Evolutionary conservation across 305 asterid species (phyloP).

Genomic region (Fraxinus xanthoxyloides): DNA sequence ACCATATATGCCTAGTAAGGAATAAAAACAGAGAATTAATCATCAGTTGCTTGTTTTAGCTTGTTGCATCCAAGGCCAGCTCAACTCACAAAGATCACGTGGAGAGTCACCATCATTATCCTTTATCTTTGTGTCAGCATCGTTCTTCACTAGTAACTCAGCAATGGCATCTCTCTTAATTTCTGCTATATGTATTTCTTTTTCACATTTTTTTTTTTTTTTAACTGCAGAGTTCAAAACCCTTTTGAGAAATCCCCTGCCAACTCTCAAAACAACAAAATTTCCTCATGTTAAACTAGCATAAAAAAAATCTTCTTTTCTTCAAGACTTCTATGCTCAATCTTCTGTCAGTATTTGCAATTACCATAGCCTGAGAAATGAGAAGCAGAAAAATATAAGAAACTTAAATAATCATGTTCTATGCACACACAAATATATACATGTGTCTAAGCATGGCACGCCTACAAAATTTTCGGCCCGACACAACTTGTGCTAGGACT

Average conservation of each 20-base stretch:
- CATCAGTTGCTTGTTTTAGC: neutral
- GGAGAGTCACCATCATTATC: conserved; percentile 83
- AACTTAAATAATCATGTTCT: neutral
- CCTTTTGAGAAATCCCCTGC: neutral
- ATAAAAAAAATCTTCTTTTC: neutral
- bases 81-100: conserved; percentile 61
- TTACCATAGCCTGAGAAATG: conserved; percentile 35
- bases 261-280: neutral
- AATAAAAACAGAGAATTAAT: neutral
- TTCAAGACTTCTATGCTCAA: neutral
- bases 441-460: neutral
- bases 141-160: conserved; percentile 74
- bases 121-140: conserved; percentile 58
- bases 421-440: neutral
- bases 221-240: neutral
- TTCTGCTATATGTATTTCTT: neutral
- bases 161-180: conserved; percentile 60
- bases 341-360: conserved; percentile 36
- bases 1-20: neutral
- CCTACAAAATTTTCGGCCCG: neutral
- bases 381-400: neutral
- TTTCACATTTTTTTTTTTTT: neutral
- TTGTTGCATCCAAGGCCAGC: conserved; percentile 73
- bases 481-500: neutral
- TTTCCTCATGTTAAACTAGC: neutral